Percentiles rank a stretch among this genome's conserved stretches.
Evolutionary conservation across 148 eudicot species (phyloP).

Genomic region (Rhododendron mucronatum): DNA sequence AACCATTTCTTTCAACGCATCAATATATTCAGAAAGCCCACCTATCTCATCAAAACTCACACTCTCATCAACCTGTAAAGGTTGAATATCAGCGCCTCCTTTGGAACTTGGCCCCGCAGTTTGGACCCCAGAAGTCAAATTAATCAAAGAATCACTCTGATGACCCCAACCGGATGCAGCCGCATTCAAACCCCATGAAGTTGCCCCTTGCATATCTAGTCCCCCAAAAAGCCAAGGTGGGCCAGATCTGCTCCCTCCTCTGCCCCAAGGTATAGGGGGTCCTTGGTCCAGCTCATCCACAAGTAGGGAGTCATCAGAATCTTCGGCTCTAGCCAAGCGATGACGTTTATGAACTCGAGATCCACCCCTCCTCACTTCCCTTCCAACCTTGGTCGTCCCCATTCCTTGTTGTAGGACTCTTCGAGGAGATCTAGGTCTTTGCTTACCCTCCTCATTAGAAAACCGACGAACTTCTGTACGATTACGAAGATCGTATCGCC

Average conservation of each 20-base stretch:
- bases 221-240: slow-evolving; percentile 97
- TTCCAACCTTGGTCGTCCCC: slow-evolving; percentile 70
- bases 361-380: slow-evolving; percentile 89
- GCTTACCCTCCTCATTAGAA: slow-evolving; percentile 75
- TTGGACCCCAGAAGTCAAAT: slow-evolving; percentile 71
- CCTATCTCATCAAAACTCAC: slow-evolving; percentile 94
- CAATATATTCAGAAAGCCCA: slow-evolving; percentile 90
- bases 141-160: slow-evolving; percentile 67
- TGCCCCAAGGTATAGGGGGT: slow-evolving; percentile 92
- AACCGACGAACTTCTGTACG: slow-evolving; percentile 85
- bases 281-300: slow-evolving; percentile 98
- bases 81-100: slow-evolving; percentile 99
- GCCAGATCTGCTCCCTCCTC: slow-evolving; percentile 79
- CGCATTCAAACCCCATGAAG: slow-evolving; percentile 83
- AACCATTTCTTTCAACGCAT: slow-evolving; percentile 96
- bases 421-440: slow-evolving; percentile 89
- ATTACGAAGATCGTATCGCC: slow-evolving; percentile 91
- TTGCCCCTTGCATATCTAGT: slow-evolving; percentile 69
- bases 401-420: slow-evolving; percentile 92
- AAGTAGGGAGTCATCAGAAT: slow-evolving; percentile 96
- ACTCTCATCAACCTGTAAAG: slow-evolving; percentile 88
- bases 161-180: slow-evolving; percentile 99
- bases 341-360: slow-evolving; percentile 89
- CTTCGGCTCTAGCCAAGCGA: slow-evolving; percentile 80
- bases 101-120: slow-evolving; percentile 99